Conservation (phyloP, 2,329 filamentous ascomycete species). For the Akanthomyces uredinophilus region DNA sequence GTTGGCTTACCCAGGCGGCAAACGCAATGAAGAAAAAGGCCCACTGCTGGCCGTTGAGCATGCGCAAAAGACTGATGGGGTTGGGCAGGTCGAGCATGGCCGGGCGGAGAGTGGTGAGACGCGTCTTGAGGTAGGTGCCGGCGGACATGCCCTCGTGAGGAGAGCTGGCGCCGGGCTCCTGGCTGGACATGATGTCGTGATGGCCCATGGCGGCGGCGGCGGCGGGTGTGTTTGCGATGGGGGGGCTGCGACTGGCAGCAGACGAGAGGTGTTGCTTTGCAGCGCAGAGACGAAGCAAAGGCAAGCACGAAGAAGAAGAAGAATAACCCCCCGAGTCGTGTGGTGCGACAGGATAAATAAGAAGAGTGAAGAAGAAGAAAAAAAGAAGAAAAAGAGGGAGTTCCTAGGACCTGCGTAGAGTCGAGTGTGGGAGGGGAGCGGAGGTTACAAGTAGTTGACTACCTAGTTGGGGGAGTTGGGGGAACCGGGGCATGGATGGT, state of each 20-base stretch:
- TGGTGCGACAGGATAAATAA: too few relatives aligned
- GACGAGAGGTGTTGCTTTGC: not conserved
- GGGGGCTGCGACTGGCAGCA: not conserved
- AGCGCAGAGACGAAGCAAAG: too few relatives aligned
- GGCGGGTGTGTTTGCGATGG: not conserved
- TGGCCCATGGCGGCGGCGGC: constrained; percentile 4
- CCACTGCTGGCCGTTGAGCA: constrained; percentile 48
- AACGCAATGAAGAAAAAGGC: constrained; percentile 52
- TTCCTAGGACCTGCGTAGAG: not conserved
- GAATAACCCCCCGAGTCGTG: too few relatives aligned
- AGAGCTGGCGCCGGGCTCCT: constrained; percentile 27
- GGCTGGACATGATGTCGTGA: constrained; percentile 20
- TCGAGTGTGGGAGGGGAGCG: not conserved
- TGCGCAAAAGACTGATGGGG: constrained; percentile 43
- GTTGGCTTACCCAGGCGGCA: constrained; percentile 45
- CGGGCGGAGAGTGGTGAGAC: constrained; percentile 52
- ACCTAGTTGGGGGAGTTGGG: not conserved
- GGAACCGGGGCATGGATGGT: not conserved
- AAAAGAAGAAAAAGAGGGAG: not conserved
- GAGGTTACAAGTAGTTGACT: not conserved
- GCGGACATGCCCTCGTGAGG: constrained; percentile 46
- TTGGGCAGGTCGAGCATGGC: constrained; percentile 51
- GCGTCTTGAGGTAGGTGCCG: constrained; percentile 44
- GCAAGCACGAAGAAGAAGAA: too few relatives aligned
- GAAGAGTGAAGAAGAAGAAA: not conserved